Conservation (phyloP, 2,329 filamentous ascomycete genomes). For the Stachybotrys chartarum region DNA sequence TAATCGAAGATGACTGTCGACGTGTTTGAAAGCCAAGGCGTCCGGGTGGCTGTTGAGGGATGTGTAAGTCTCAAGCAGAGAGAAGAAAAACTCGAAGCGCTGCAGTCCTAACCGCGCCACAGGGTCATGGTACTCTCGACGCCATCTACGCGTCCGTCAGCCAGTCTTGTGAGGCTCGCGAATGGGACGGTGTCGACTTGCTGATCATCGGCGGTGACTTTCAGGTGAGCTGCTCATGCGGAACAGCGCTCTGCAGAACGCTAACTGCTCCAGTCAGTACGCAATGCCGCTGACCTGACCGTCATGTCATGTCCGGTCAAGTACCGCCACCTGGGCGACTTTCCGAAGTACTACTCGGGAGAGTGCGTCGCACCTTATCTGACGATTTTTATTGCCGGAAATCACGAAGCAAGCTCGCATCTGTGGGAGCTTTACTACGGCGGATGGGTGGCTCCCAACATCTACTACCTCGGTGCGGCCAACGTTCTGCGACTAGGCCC, state of each 20-base stretch:
- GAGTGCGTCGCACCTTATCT: constrained; percentile 70
- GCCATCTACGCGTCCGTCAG: constrained; percentile 80
- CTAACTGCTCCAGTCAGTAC: constrained; percentile 54
- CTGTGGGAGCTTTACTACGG: constrained; percentile 92
- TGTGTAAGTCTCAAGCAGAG: constrained; percentile 52
- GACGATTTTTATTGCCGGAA: constrained; percentile 88
- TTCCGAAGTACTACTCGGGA: constrained; percentile 89
- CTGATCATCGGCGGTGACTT: constrained; percentile 97
- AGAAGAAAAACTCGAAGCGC: too few species aligned
- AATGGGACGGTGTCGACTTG: constrained; percentile 78
- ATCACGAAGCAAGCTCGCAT: constrained; percentile 89
- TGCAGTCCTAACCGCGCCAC: constrained; percentile 10
- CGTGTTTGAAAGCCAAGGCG: constrained; percentile 32
- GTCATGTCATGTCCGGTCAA: constrained; percentile 86
- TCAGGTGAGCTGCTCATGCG: constrained; percentile 46
- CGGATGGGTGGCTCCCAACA: constrained; percentile 93
- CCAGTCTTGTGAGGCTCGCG: constrained; percentile 59
- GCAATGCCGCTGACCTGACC: constrained; percentile 80
- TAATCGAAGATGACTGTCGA: constrained; percentile 20
- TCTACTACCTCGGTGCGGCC: constrained; percentile 93
- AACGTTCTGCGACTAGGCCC: constrained; percentile 81
- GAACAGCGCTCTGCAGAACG: not conserved
- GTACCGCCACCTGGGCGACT: constrained; percentile 84
- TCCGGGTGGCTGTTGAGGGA: constrained; percentile 79
- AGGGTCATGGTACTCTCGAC: constrained; percentile 89